Evolutionary conservation across 2,329 filamentous ascomycete genomes (phyloP).

Genomic region (Botrytis fabae): DNA sequence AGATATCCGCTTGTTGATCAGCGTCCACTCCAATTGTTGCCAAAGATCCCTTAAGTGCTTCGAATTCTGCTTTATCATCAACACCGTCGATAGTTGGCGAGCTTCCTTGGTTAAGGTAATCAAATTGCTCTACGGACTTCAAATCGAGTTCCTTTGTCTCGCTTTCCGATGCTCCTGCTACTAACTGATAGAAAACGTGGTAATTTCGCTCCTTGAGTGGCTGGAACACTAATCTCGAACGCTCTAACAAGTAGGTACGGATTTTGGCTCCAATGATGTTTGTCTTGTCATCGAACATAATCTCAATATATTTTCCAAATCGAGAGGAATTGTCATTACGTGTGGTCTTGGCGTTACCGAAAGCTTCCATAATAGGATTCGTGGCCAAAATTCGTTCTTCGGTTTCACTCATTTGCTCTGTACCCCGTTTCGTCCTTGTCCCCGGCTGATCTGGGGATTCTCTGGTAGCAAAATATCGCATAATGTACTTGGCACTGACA

Average conservation of each 20-base stretch:
- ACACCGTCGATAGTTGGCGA: slow-evolving; percentile 90
- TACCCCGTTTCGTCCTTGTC: slow-evolving; percentile 71
- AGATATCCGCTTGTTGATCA: slow-evolving; percentile 78
- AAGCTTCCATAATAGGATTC: slow-evolving; percentile 99
- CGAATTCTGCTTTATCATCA: slow-evolving; percentile 92
- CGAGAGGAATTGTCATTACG: slow-evolving; percentile 98
- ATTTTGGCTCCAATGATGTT: slow-evolving; percentile 99
- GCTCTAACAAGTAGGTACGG: slow-evolving; percentile 90
- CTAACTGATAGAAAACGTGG: slow-evolving; percentile 97
- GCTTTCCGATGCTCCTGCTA: slow-evolving; percentile 84
- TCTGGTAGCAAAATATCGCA: slow-evolving; percentile 98
- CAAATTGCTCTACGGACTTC: slow-evolving; percentile 83
- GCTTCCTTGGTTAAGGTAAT: slow-evolving; percentile 94
- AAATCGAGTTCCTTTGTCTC: slow-evolving; percentile 80
- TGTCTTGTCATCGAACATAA: slow-evolving; percentile 94
- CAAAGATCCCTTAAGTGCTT: slow-evolving; percentile 82
- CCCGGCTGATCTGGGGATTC: slow-evolving; percentile 88
- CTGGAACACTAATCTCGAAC: slow-evolving; percentile 94
- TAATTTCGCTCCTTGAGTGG: slow-evolving; percentile 98
- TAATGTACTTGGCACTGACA: slow-evolving; percentile 99
- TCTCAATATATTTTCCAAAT: slow-evolving; percentile 99
- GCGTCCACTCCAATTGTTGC: slow-evolving; percentile 81
- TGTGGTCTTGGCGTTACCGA: slow-evolving; percentile 99
- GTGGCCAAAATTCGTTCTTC: slow-evolving; percentile 98
- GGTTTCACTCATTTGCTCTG: slow-evolving; percentile 89